Evolutionary conservation across 2,329 filamentous ascomycete genomes (phyloP).

Genomic region (Trichophyton schoenleinii): DNA sequence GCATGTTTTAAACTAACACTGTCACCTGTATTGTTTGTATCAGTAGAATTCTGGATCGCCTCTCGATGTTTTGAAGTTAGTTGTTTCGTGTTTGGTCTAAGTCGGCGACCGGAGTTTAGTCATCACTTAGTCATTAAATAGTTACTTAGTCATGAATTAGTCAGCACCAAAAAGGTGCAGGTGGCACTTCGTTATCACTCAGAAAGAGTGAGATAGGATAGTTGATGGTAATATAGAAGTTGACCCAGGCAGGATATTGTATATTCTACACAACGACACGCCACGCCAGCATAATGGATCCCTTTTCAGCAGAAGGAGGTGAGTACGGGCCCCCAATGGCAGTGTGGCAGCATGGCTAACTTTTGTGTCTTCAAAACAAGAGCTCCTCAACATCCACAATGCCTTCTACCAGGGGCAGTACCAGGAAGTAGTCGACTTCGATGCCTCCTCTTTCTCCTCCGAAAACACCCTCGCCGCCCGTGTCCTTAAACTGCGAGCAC

Average conservation of each 20-base stretch:
- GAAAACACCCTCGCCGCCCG: constrained; percentile 66
- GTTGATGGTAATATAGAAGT: background rate
- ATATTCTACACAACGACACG: background rate
- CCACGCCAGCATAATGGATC: constrained; percentile 40
- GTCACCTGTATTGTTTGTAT: background rate
- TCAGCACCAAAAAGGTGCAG: background rate
- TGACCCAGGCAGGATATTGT: background rate
- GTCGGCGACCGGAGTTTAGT: no score
- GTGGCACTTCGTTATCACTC: background rate
- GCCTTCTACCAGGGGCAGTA: constrained; percentile 69
- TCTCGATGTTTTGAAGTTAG: background rate
- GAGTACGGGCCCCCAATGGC: constrained; percentile 8
- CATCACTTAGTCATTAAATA: no score
- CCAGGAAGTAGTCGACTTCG: constrained; percentile 72
- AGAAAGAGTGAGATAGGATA: background rate
- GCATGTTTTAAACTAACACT: background rate
- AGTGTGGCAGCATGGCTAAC: background rate
- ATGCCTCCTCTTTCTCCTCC: constrained; percentile 63
- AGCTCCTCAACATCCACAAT: constrained; percentile 56
- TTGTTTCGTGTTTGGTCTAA: no score
- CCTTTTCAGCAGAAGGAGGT: constrained; percentile 53
- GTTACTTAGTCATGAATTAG: no score
- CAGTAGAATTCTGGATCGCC: background rate
- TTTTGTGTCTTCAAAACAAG: constrained; percentile 24
- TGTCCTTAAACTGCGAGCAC: constrained; percentile 67